Conservation (phyloP, 2,329 filamentous ascomycete genomes). For the Aspergillus sp. region DNA sequence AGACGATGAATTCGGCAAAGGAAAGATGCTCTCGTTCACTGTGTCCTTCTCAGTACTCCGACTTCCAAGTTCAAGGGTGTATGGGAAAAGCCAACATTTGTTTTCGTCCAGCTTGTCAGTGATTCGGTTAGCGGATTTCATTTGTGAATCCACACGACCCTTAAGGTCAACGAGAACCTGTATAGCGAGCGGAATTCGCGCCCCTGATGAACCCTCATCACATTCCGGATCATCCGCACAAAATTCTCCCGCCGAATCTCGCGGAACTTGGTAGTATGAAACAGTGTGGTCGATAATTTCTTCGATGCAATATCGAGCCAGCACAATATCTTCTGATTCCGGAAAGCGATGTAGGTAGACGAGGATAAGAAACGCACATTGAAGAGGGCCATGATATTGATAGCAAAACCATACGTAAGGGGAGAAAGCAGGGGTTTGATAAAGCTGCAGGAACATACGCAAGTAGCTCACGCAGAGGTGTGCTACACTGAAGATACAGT, state of each 20-base stretch:
- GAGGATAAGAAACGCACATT: background rate
- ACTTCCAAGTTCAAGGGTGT: too few species aligned
- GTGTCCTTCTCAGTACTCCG: too few species aligned
- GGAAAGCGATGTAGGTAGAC: background rate
- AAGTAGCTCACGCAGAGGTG: background rate
- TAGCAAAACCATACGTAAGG: background rate
- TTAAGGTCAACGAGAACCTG: background rate
- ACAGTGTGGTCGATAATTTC: background rate
- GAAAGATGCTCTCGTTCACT: background rate
- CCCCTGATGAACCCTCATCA: background rate
- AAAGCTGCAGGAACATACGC: background rate
- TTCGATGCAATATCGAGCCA: background rate
- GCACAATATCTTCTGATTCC: background rate
- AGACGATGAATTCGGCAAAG: background rate
- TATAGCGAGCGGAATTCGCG: background rate
- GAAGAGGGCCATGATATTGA: background rate
- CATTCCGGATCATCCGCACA: background rate
- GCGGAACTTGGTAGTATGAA: background rate
- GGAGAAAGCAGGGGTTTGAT: background rate
- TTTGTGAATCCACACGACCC: background rate
- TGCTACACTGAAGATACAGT: background rate
- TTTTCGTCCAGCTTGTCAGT: background rate
- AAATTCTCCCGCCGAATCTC: background rate
- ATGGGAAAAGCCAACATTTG: too few species aligned
- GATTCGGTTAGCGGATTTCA: background rate